These are phyloP conservation scores for Phytophthora nicotianae DNA, from an alignment of 352 stramenopile species.

Conservation along the genomic window DNA sequence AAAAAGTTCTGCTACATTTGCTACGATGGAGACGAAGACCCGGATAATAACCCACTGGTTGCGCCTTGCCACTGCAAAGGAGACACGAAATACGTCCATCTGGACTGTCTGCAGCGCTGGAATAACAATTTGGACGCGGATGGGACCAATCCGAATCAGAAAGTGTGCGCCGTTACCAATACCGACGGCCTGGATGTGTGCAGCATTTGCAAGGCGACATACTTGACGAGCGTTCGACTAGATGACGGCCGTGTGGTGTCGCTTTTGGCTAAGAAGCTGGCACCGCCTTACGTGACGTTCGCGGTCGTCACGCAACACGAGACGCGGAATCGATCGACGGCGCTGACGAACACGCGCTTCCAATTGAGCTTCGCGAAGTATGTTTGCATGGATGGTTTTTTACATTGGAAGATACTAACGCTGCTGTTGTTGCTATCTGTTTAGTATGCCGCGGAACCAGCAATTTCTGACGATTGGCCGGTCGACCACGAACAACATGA, in stretches of 20 bases:
- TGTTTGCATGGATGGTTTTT: constrained; percentile 24
- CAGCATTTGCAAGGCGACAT: constrained; percentile 92
- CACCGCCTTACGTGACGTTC: constrained; percentile 91
- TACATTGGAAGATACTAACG: constrained; percentile 9
- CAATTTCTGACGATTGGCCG: constrained; percentile 79
- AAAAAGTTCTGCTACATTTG: constrained; percentile 93
- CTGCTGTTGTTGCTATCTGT: constrained; percentile 6
- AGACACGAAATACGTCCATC: constrained; percentile 92
- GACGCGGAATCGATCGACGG: constrained; percentile 77
- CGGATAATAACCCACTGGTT: constrained; percentile 86
- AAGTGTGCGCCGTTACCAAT: constrained; percentile 91
- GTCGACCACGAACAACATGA: constrained; percentile 88
- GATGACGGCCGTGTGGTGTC: constrained; percentile 86
- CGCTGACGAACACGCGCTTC: constrained; percentile 92
- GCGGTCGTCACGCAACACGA: constrained; percentile 92
- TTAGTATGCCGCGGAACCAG: constrained; percentile 67
- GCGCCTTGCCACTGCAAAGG: constrained; percentile 92
- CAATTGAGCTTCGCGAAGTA: constrained; percentile 92
- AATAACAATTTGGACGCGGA: constrained; percentile 89
- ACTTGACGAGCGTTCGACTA: constrained; percentile 89
- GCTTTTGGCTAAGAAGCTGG: constrained; percentile 86
- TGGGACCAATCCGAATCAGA: constrained; percentile 80
- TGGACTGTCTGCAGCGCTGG: constrained; percentile 93
- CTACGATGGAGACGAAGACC: constrained; percentile 90
- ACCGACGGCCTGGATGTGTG: constrained; percentile 89